Conservation (phyloP, 306 rosid genomes). For the Malus sieversii region DNA sequence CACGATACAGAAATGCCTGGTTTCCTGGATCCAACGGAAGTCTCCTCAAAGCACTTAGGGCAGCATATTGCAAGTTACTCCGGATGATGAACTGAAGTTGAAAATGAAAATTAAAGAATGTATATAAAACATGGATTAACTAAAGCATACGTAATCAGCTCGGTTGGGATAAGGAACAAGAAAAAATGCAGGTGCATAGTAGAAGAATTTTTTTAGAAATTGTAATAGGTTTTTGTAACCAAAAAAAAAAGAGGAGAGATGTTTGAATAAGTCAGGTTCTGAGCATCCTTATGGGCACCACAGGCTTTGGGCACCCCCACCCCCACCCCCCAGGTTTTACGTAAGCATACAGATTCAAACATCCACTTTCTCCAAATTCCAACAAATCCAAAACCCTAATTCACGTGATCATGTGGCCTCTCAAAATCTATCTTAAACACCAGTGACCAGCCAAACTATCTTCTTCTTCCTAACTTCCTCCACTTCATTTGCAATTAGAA, state of each 20-base stretch:
- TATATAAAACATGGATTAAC: slow-evolving; percentile 2
- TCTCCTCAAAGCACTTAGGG: slow-evolving; percentile 90
- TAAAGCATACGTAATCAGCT: neutral
- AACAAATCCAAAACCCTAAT: neutral
- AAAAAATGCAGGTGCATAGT: neutral
- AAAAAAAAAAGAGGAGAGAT: neutral
- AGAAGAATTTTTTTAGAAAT: neutral
- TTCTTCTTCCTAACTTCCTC: neutral
- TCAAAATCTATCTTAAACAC: neutral
- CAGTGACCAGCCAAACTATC: neutral
- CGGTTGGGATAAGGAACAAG: neutral
- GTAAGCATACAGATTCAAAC: neutral
- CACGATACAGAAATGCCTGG: slow-evolving; percentile 83
- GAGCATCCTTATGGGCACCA: too few species aligned
- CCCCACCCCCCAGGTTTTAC: too few species aligned
- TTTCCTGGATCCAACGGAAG: slow-evolving; percentile 99
- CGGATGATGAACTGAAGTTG: slow-evolving; percentile 65
- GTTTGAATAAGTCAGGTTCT: neutral
- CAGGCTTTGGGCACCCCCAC: too few species aligned
- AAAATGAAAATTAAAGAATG: slow-evolving; percentile 13
- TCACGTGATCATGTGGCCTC: neutral
- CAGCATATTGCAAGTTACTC: slow-evolving; percentile 86
- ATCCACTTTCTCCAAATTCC: neutral
- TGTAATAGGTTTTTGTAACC: neutral
- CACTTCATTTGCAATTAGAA: neutral